phyloP scores from a whole-genome alignment of 139 green algal species.

The Chlorella sp. region DNA sequence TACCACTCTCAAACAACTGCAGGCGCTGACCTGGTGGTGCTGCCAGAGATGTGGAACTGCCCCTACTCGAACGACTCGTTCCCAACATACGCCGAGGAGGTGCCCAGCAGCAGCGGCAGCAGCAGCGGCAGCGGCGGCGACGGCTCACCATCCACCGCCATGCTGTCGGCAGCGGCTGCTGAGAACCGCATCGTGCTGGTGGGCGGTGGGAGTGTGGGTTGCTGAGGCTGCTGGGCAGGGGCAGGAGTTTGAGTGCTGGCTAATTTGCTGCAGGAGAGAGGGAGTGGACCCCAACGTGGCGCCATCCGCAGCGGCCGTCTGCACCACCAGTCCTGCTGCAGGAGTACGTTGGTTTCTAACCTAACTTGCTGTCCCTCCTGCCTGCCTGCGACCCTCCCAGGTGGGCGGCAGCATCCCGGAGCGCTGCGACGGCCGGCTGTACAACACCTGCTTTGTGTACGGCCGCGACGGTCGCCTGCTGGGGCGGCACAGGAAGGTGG shows the following conservation, averaged over 20 bases:
- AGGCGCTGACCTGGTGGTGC: constrained; percentile 68
- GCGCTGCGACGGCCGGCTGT: constrained; percentile 76
- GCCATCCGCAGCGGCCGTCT: no score
- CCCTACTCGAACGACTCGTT: constrained; percentile 98
- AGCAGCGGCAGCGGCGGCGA: constrained; percentile 41
- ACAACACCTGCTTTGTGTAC: constrained; percentile 99
- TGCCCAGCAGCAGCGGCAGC: constrained; percentile 38
- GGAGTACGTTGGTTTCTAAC: no score
- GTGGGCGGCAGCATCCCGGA: constrained; percentile 93
- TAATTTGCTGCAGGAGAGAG: no score
- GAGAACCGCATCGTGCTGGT: constrained; percentile 49
- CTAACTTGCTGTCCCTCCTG: constrained; percentile 30
- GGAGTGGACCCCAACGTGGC: no score
- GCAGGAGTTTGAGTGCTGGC: no score
- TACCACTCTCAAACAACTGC: not conserved
- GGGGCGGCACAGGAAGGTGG: constrained; percentile 89
- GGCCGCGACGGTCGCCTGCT: constrained; percentile 78
- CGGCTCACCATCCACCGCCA: constrained; percentile 51
- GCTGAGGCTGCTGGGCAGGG: no score
- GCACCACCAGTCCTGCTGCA: no score
- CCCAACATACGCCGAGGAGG: constrained; percentile 92
- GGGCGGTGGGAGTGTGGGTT: not conserved
- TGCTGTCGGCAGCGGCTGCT: constrained; percentile 52
- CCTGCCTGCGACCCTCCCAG: no score
- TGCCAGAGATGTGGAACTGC: constrained; percentile 98